A percentile compares a stretch with the other conserved stretches of the same genome.
Conservation (phyloP, 352 stramenopile genomes). For the Phytophthora tubulina region DNA sequence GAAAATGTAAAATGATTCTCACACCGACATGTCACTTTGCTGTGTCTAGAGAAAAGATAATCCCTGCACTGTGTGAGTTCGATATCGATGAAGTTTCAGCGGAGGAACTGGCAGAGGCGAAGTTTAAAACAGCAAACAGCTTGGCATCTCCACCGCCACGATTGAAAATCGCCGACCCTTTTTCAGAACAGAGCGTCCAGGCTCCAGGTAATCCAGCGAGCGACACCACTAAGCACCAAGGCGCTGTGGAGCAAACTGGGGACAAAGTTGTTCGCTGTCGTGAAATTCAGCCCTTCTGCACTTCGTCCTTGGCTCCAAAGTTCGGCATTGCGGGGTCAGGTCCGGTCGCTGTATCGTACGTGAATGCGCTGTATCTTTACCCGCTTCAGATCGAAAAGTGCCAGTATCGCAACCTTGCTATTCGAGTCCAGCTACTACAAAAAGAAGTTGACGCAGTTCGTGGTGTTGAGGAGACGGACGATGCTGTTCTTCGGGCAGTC, state of each 20-base stretch:
- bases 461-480: conserved; percentile 46
- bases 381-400: conserved; percentile 73
- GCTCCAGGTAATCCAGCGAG: conserved; percentile 1
- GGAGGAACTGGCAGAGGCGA: conserved; percentile 49
- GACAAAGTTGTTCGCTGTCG: conserved; percentile 39
- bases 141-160: conserved; percentile 7
- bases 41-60: conserved; percentile 52
- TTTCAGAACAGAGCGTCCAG: conserved; percentile 32
- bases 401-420: conserved; percentile 70
- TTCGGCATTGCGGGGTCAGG: conserved; percentile 60
- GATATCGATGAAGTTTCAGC: conserved; percentile 61
- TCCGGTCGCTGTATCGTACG: conserved; percentile 63
- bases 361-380: conserved; percentile 76
- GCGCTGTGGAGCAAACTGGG: background rate
- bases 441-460: conserved; percentile 57
- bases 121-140: conserved; percentile 41
- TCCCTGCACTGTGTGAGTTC: conserved; percentile 68
- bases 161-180: conserved; percentile 49
- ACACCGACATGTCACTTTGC: conserved; percentile 1
- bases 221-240: conserved; percentile 4
- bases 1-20: background rate
- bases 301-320: conserved; percentile 37
- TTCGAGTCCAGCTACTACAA: conserved; percentile 73
- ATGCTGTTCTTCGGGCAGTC: conserved; percentile 47
- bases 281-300: conserved; percentile 78